Percentiles rank a stretch among this genome's conserved stretches.
These are phyloP conservation scores for Neofusicoccum kwambonambiense DNA, from an alignment of 2,329 filamentous ascomycete species.

Conservation along the genomic window DNA sequence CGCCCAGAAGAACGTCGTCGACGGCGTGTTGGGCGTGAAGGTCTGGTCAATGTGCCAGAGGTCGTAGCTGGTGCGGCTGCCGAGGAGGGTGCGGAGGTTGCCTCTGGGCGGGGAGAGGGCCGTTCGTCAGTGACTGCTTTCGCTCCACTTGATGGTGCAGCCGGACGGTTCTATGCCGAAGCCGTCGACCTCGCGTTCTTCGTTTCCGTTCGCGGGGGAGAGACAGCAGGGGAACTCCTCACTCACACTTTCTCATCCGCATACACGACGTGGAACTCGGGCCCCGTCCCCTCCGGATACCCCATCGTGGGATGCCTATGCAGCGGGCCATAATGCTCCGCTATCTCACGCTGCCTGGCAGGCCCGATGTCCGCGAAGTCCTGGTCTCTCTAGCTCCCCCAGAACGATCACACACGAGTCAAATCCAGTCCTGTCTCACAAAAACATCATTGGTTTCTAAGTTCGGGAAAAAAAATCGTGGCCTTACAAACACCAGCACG, in stretches of 20 bases:
- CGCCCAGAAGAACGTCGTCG: background rate
- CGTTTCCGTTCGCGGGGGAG: too few relatives aligned
- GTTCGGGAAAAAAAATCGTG: too few relatives aligned
- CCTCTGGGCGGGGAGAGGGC: background rate
- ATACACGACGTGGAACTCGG: conserved; percentile 13
- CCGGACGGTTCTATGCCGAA: too few relatives aligned
- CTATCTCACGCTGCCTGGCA: conserved; percentile 43
- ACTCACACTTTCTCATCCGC: conserved; percentile 11
- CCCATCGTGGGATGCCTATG: conserved; percentile 10
- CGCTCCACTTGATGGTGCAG: background rate
- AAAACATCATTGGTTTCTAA: too few relatives aligned
- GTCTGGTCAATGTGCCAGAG: conserved; percentile 15
- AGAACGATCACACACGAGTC: background rate
- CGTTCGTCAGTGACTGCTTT: background rate
- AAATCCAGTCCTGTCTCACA: background rate
- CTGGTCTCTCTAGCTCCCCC: conserved; percentile 33
- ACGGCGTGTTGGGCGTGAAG: conserved; percentile 1
- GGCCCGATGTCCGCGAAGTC: conserved; percentile 49
- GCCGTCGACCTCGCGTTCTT: too few relatives aligned
- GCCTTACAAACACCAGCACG: conserved; percentile 48
- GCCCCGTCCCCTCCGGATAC: background rate
- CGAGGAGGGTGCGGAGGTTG: conserved; percentile 10
- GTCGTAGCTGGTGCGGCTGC: background rate
- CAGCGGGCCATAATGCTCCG: conserved; percentile 42
- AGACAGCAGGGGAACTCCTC: too few relatives aligned